Evolutionary conservation across 768 basidiomycete species (phyloP).

Genomic region (Agaricus sinodeliciosus): DNA sequence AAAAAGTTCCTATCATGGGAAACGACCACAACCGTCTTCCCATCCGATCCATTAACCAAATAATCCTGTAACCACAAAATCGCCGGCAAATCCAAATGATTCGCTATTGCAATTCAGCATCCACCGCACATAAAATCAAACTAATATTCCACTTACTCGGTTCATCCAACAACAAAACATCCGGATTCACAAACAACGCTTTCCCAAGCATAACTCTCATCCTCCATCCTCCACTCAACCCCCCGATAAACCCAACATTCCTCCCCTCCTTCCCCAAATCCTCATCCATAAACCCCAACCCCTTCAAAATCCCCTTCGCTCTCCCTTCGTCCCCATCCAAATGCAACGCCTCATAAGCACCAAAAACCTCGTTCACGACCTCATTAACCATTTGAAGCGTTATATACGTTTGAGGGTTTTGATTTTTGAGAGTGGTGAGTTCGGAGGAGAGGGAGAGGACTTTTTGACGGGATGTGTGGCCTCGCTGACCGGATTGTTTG

Average conservation of each 20-base stretch:
- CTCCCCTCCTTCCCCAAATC: conserved; percentile 23
- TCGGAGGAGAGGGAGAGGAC: conserved; percentile 30
- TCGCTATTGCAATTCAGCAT: conserved; percentile 20
- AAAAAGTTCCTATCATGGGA: conserved; percentile 64
- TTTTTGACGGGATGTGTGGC: conserved; percentile 48
- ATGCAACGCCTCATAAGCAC: conserved; percentile 24
- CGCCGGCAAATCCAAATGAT: conserved; percentile 47
- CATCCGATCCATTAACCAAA: conserved; percentile 31
- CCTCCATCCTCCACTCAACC: conserved; percentile 62
- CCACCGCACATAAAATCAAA: not conserved
- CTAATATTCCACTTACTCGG: conserved; percentile 23
- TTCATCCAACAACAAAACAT: conserved; percentile 57
- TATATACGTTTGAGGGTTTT: conserved; percentile 24
- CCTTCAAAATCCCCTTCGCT: conserved; percentile 46
- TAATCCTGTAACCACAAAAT: conserved; percentile 50
- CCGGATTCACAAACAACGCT: conserved; percentile 47
- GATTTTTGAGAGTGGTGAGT: conserved; percentile 30
- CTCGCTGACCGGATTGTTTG: conserved; percentile 48
- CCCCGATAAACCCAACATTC: conserved; percentile 35
- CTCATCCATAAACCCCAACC: conserved; percentile 49
- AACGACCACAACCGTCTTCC: conserved; percentile 50
- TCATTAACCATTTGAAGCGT: conserved; percentile 20
- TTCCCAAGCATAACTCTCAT: conserved; percentile 54
- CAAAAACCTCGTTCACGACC: conserved; percentile 20
- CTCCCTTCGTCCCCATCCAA: conserved; percentile 36